Conservation (phyloP, 106 monocot species). For the Dendrobium catenatum region DNA sequence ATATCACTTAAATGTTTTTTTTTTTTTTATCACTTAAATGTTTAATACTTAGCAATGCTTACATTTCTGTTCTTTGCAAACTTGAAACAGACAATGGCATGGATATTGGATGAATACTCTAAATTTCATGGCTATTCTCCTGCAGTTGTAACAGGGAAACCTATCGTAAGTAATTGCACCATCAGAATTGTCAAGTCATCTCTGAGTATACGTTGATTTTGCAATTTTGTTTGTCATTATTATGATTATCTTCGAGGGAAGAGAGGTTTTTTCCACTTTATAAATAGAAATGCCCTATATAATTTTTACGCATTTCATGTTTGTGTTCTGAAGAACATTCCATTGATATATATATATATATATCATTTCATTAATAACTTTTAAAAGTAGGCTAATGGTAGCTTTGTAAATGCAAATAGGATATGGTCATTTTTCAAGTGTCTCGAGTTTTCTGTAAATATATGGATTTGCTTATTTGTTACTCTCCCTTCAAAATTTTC, state of each 20-base stretch:
- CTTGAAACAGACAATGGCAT: slow-evolving; percentile 74
- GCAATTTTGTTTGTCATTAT: not conserved
- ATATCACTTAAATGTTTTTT: not conserved
- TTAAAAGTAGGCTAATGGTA: not conserved
- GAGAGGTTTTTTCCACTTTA: not conserved
- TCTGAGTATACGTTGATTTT: not conserved
- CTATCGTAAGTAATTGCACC: slow-evolving; percentile 58
- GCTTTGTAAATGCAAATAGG: no score
- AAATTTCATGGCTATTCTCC: slow-evolving; percentile 94
- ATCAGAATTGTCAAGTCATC: not conserved
- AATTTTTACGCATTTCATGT: not conserved
- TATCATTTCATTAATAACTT: not conserved
- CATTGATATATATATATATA: not conserved
- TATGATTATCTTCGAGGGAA: not conserved
- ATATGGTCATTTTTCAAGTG: no score
- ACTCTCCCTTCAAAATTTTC: no score
- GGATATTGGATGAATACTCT: slow-evolving; percentile 93
- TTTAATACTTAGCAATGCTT: not conserved
- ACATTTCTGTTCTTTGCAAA: slow-evolving; percentile 10
- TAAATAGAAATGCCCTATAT: not conserved
- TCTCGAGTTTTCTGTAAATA: no score
- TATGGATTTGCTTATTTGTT: no score
- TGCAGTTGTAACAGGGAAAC: slow-evolving; percentile 91
- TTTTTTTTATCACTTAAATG: slow-evolving; percentile 4
- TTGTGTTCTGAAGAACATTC: not conserved